These are phyloP conservation scores for Lasiosphaeria ovina DNA, from an alignment of 495 filamentous ascomycete species.

Conservation along the genomic window DNA sequence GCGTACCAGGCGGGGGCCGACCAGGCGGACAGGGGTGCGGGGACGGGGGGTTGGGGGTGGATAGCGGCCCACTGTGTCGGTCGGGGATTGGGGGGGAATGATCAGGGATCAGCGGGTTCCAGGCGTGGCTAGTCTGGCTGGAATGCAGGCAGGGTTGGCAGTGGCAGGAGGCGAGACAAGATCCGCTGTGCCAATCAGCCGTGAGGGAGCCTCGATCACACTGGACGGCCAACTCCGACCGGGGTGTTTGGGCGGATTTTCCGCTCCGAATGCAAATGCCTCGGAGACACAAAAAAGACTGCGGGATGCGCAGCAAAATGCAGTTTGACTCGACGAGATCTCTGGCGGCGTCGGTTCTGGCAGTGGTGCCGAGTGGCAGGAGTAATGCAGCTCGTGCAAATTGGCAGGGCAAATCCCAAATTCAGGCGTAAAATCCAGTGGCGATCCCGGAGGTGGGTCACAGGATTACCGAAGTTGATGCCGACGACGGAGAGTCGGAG, in stretches of 20 bases:
- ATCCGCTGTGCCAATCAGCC: conserved; percentile 11
- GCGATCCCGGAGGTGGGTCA: conserved; percentile 17
- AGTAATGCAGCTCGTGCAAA: neutral
- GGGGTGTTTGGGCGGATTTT: conserved; percentile 4
- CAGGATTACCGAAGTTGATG: conserved; percentile 14
- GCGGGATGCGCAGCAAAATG: neutral
- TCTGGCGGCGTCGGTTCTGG: neutral
- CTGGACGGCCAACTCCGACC: conserved; percentile 17
- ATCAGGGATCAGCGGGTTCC: conserved; percentile 29
- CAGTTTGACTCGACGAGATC: neutral
- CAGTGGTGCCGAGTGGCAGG: neutral
- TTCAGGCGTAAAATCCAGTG: conserved; percentile 7
- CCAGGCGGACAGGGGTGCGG: conserved; percentile 32
- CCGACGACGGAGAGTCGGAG: conserved; percentile 6
- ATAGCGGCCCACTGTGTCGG: conserved; percentile 29
- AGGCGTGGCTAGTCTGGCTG: conserved; percentile 28
- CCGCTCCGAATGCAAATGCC: conserved; percentile 17
- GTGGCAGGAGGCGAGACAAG: conserved; percentile 10
- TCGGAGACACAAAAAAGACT: conserved; percentile 10
- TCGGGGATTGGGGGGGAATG: conserved; percentile 20
- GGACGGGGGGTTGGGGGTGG: conserved; percentile 12
- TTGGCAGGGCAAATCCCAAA: neutral
- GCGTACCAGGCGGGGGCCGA: conserved; percentile 30
- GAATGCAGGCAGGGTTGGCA: conserved; percentile 24
- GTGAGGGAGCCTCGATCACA: conserved; percentile 12